These are phyloP conservation scores for Aspergillus cejpii DNA, from an alignment of 2,329 filamentous ascomycete genomes.

Conservation along the genomic window DNA sequence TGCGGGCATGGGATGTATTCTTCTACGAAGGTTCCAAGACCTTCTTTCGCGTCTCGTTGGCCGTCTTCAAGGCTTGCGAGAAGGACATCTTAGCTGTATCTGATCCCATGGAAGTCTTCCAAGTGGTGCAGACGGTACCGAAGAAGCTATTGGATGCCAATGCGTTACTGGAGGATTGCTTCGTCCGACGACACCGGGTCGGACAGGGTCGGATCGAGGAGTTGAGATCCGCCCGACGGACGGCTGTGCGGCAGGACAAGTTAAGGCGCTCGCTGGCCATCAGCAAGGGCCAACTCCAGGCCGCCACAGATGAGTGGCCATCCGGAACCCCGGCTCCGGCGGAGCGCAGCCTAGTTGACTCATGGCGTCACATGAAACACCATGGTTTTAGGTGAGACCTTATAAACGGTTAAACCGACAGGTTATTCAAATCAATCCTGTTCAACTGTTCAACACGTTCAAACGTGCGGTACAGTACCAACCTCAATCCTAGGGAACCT, in stretches of 20 bases:
- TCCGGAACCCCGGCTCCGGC: slow-evolving; percentile 25
- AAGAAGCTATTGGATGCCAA: slow-evolving; percentile 77
- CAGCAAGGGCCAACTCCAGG: slow-evolving; percentile 29
- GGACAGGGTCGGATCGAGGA: slow-evolving; percentile 76
- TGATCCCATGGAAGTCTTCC: slow-evolving; percentile 93
- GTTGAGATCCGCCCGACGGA: slow-evolving; percentile 61
- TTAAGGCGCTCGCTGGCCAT: slow-evolving; percentile 34
- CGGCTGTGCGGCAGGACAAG: slow-evolving; percentile 40
- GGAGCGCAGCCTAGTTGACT: slow-evolving; percentile 30
- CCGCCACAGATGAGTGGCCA: slow-evolving; percentile 30
- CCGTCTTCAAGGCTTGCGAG: slow-evolving; percentile 86
- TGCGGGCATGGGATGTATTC: slow-evolving; percentile 91
- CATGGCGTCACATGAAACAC: slow-evolving; percentile 32
- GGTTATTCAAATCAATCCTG: no score
- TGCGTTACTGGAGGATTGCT: slow-evolving; percentile 71
- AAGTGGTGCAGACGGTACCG: slow-evolving; percentile 82
- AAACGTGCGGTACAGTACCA: no score
- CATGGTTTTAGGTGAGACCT: slow-evolving; percentile 31
- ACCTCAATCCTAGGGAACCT: no score
- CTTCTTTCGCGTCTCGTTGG: slow-evolving; percentile 81
- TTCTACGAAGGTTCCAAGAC: slow-evolving; percentile 95
- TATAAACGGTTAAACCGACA: no score
- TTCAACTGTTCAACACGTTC: no score
- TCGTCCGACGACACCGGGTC: slow-evolving; percentile 70
- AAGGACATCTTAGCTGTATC: slow-evolving; percentile 67